These are phyloP conservation scores for Clarireedia homoeocarpa DNA, from an alignment of 2,329 filamentous ascomycete species.

Conservation along the genomic window DNA sequence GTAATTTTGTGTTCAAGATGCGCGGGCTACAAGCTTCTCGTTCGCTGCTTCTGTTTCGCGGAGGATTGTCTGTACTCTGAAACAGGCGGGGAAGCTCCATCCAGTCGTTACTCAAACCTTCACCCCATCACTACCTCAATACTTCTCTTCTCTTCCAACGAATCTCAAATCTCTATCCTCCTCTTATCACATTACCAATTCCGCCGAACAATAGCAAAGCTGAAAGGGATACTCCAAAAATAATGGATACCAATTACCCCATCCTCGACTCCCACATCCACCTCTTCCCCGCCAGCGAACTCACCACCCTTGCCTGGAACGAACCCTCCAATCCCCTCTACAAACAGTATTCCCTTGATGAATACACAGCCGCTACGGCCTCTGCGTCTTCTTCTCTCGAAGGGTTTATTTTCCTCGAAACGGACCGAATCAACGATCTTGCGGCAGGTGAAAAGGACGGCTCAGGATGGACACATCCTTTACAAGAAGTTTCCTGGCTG, in stretches of 20 bases:
- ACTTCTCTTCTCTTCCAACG: too few species aligned
- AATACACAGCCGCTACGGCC: constrained; percentile 25
- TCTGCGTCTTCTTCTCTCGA: constrained; percentile 38
- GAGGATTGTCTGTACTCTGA: too few species aligned
- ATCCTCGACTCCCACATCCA: constrained; percentile 92
- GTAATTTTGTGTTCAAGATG: too few species aligned
- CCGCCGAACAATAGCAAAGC: not conserved
- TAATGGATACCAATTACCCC: constrained; percentile 31
- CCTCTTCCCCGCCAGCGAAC: constrained; percentile 66
- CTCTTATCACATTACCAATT: not conserved
- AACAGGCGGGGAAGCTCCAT: too few species aligned
- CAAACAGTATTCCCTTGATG: constrained; percentile 24
- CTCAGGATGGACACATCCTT: constrained; percentile 57
- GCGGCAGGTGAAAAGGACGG: constrained; percentile 37
- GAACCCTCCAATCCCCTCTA: constrained; percentile 45
- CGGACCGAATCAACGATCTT: constrained; percentile 61
- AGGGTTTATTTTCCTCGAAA: constrained; percentile 78
- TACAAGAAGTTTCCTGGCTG: constrained; percentile 66
- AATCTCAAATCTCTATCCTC: too few species aligned
- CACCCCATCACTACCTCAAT: too few species aligned
- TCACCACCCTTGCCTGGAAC: constrained; percentile 63
- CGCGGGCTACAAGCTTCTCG: too few species aligned
- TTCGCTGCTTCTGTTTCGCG: too few species aligned
- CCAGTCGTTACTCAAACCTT: too few species aligned
- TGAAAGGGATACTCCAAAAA: not conserved